Percentiles rank a stretch among this genome's conserved stretches.
phyloP scores from a whole-genome alignment of 2,329 filamentous ascomycete species.

The Sordariomycetes sp. region DNA sequence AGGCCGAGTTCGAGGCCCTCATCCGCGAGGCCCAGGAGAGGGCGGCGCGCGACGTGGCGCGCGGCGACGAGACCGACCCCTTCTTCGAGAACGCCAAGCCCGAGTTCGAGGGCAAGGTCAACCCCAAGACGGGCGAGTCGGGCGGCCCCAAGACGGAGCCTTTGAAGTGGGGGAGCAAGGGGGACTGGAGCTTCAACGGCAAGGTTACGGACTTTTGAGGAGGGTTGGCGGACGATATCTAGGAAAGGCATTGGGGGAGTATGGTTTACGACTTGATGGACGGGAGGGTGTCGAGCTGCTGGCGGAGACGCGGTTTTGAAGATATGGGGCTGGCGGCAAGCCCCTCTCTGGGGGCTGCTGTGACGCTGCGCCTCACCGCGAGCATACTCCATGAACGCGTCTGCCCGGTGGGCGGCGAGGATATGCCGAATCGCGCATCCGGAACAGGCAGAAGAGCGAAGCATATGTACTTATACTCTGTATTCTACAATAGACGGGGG shows the following conservation, averaged over 20 bases:
- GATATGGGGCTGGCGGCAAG: no score
- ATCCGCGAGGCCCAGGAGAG: slow-evolving; percentile 51
- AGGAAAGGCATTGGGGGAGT: not conserved
- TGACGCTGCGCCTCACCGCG: no score
- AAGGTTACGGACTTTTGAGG: slow-evolving; percentile 78
- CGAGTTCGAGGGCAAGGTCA: slow-evolving; percentile 86
- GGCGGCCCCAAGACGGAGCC: slow-evolving; percentile 98
- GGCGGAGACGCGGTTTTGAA: no score
- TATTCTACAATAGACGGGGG: not conserved
- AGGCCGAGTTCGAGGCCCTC: slow-evolving; percentile 82
- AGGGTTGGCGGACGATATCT: not conserved
- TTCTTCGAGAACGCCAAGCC: slow-evolving; percentile 68
- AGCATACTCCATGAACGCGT: not conserved
- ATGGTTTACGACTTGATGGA: not conserved
- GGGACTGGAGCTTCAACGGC: slow-evolving; percentile 90
- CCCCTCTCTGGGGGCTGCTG: no score
- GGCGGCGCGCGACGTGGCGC: slow-evolving; percentile 31
- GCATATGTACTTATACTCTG: not conserved
- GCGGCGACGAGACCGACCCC: slow-evolving; percentile 50
- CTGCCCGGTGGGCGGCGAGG: not conserved
- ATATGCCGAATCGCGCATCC: no score
- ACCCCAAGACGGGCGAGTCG: slow-evolving; percentile 90
- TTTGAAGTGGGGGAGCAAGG: slow-evolving; percentile 66
- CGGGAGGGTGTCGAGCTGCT: not conserved
- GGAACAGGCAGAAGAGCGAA: no score